Evolutionary conservation across 352 stramenopile species (phyloP), one percentile per base, ranked within the genome.

Genomic region (Phytophthora cajani): DNA sequence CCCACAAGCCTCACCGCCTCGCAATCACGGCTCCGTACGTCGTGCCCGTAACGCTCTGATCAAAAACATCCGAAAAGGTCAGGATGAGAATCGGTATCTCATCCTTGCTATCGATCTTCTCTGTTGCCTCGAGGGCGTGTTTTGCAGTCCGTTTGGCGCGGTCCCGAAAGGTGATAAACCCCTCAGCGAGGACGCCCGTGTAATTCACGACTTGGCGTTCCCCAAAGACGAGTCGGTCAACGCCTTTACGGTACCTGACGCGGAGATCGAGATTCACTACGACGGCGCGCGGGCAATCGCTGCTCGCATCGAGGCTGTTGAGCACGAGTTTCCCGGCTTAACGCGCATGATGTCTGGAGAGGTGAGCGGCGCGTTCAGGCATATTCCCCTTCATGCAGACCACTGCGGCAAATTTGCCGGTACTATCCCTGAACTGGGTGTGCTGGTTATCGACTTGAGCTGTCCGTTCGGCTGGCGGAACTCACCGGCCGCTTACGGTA

Each of bases 91-190:
- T 47, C 54, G 61, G 0, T 74, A 74, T 58, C 42, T 69, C 14
- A 46, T 69, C 9, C 30, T 69, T 4, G 67, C 66, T 33, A 40
- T 74, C 5, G 67, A 69, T 42, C 21, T 74, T 9, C 10, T 66
- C 1, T 1, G 1, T 2, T 0, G 1, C 2, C 46, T 69, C 3
- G 54, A 64, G 23, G 60, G 54, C 0, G 58, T 60, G n/a, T n/a
- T n/a, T n/a, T n/a, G n/a, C n/a, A n/a, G n/a, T n/a, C n/a, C n/a
- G n/a, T n/a, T n/a, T n/a, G n/a, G n/a, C n/a, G n/a, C n/a, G n/a
- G n/a, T n/a, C n/a, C n/a, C n/a, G n/a, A n/a, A n/a, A n/a, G n/a
- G n/a, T n/a, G n/a, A n/a, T n/a, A n/a, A n/a, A n/a, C n/a, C n/a
- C n/a, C n/a, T n/a, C n/a, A n/a, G n/a, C n/a, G n/a, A n/a, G n/a